These are phyloP conservation scores for Cystofilobasidium macerans DNA, from an alignment of 768 basidiomycete species.

Conservation along the genomic window DNA sequence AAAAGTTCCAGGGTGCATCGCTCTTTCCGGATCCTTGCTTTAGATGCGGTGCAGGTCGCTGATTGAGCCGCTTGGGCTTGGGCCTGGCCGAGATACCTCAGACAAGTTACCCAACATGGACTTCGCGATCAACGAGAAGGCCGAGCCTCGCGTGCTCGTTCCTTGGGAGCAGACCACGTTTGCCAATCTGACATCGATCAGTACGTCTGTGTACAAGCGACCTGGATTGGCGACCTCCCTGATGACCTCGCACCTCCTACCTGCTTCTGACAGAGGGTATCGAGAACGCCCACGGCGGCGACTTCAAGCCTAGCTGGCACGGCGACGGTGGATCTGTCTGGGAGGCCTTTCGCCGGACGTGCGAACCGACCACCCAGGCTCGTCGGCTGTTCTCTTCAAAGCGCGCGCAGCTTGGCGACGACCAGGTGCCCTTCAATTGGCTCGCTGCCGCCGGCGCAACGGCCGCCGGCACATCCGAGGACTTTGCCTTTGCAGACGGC, in stretches of 20 bases:
- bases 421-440: conserved; percentile 35
- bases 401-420: conserved; percentile 43
- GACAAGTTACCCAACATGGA: conserved; percentile 11
- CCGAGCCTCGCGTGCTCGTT: conserved; percentile 62
- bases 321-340: conserved; percentile 68
- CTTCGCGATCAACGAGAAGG: conserved; percentile 9
- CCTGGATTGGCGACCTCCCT: too few relatives aligned
- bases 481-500: conserved; percentile 53
- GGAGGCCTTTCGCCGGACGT: conserved; percentile 91
- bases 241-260: not conserved
- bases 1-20: too few relatives aligned
- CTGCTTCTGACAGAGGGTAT: conserved; percentile 43
- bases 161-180: conserved; percentile 77
- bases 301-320: conserved; percentile 73
- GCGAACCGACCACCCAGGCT: conserved; percentile 63
- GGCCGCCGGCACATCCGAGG: conserved; percentile 37
- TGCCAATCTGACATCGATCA: conserved; percentile 54
- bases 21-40: too few relatives aligned
- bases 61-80: too few relatives aligned
- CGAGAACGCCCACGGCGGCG: conserved; percentile 49
- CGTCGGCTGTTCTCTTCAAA: conserved; percentile 72
- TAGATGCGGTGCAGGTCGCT: too few relatives aligned
- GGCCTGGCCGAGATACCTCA: too few relatives aligned
- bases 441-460: conserved; percentile 40
- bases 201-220: too few relatives aligned